Evolutionary conservation across 306 rosid species (phyloP), one percentile per base, ranked within the genome.

Genomic region (Acmispon strigosus): DNA sequence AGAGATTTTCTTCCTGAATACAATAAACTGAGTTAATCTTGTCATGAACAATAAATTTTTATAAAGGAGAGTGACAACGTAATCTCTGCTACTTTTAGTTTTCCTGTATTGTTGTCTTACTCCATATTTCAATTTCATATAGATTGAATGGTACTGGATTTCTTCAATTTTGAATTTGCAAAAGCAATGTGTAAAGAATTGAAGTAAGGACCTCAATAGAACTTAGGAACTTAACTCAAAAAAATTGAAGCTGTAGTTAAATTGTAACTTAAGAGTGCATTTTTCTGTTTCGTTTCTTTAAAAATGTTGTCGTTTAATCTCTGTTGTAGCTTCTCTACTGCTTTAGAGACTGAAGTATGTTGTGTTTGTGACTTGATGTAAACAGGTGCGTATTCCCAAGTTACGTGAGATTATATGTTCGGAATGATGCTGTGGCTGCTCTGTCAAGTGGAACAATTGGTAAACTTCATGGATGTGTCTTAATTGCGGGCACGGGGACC

Each of bases 361-460:
- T 79, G 56, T 64, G 16, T 49, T 56, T 79, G 56, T 64, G 16
- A 16, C 53, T 29, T 83, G 68, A 53, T 81, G 41, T 74, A 13
- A 70, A 73, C 84, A 92, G 98, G 85, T 96, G 82, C 50, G 82
- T 92, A 59, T 84, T 92, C 74, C 96, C 98, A 61, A 68, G 79
- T 73, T 82, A 92, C 3, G 96, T 86, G 70, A 84, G 82, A 70
- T 74, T 92, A 58, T 86, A 88, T 84, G 98, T 92, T 84, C 86
- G 78, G 77, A 92, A 92, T 74, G 98, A 92, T 82, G 96, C 98
- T 51, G 90, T 92, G 78, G 98, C 98, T 43, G 98, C 98, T 68
- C 81, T 92, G 48, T 90, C 98, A 7, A 88, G 98, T 74, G 98
- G 98, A 43, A 92, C 98, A 55, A 71, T 85, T 73, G 98, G 98